These are phyloP conservation scores for Fusarium verticillioides DNA, from an alignment of 2,329 filamentous ascomycete species.

Conservation along the genomic window DNA sequence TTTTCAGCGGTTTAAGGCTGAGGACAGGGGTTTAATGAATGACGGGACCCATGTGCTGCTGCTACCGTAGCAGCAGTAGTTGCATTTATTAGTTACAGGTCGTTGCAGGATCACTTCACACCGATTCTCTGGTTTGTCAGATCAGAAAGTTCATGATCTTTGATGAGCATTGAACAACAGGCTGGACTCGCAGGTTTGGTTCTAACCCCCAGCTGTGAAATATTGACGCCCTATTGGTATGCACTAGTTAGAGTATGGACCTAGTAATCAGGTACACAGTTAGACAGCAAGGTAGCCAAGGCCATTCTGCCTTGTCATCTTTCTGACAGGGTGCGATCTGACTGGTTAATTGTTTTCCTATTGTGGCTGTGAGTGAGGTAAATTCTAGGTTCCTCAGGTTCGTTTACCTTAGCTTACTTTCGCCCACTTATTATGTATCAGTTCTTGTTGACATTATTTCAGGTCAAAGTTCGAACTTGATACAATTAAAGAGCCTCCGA, in stretches of 20 bases:
- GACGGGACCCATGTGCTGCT: constrained; percentile 4
- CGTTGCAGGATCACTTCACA: constrained; percentile 11
- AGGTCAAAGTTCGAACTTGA: not conserved
- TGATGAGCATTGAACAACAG: not conserved
- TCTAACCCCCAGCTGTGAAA: not conserved
- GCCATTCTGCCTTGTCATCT: not conserved
- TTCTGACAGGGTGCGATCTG: constrained; percentile 8
- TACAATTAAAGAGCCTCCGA: not conserved
- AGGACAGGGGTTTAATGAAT: constrained; percentile 30
- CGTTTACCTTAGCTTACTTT: not conserved
- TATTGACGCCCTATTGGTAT: not conserved
- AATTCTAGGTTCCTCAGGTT: not conserved
- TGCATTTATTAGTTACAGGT: constrained; percentile 6
- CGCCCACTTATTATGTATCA: not conserved
- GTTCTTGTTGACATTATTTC: not conserved
- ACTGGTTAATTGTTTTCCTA: constrained; percentile 2
- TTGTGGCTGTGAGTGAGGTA: constrained; percentile 12
- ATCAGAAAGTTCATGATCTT: constrained; percentile 15
- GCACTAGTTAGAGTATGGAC: not conserved
- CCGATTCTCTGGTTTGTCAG: constrained; percentile 6
- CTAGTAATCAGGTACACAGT: not conserved
- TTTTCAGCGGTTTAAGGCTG: constrained; percentile 42
- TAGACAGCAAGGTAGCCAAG: not conserved
- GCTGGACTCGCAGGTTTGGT: not conserved
- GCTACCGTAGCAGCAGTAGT: not conserved